Evolutionary conservation across 441 rosid genomes (phyloP), one percentile per base, ranked within the genome.

Genomic region (Pelargonium fulgidum): DNA sequence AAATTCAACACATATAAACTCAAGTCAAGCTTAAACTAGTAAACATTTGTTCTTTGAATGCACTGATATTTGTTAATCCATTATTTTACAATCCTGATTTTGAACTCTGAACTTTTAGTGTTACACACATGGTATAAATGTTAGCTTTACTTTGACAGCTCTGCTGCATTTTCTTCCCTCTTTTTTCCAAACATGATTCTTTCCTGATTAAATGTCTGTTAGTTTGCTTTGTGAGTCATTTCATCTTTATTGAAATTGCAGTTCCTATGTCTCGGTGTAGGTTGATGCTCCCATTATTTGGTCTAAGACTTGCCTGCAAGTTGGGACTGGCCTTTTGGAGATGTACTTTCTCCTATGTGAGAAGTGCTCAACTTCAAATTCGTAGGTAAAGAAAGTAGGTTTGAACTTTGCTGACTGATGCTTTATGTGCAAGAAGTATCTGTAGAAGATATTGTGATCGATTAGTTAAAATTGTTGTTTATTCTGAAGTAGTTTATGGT

Each of bases 201-300:
- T 13, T 11, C 2, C 64, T 67, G 14, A 16, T 5, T 4, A 29
- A 54, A 45, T 29, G 47, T 36, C 16, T 39, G 42, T 39, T 39
- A 20, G 66, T 56, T 36, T 42, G 59, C 29, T 64, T 64, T 63
- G 24, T 62, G 50, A 13, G 63, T 72, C 52, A 70, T 14, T 63
- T 62, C 47, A 10, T 54, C 65, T 14, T 33, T 61, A 47, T 41
- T 56, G 41, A 58, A 65, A 12, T 36, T 59, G 44, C 1, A 61
- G 42, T 76, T 71, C 24, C 73, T 70, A 65, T 54, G 20, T 56
- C 56, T 44, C 66, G 29, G 36, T 81, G 80, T 73, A 89, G 94
- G 81, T 70, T 82, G 83, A 81, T 68, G 86, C 75, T 85, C 66
- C 88, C 91, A 54, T 70, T 83, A 56, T 83, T 81, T 72, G 82